Percentiles rank a stretch among this genome's conserved stretches.
Conservation (phyloP, 192 early-diverging fungal species). For the Podila epicladia region DNA sequence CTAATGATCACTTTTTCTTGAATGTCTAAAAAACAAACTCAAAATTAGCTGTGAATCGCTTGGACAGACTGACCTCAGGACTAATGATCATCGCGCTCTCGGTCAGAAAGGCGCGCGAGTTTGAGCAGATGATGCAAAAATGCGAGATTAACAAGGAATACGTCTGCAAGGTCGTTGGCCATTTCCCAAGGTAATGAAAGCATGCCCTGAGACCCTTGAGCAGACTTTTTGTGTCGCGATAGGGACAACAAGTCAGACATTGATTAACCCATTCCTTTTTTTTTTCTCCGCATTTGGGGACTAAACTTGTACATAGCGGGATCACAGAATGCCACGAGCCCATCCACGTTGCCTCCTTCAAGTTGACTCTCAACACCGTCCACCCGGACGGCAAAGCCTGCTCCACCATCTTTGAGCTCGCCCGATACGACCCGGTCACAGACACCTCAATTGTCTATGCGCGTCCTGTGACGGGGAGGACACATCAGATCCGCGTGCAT, state of each 20-base stretch:
- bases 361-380: slow-evolving; percentile 90
- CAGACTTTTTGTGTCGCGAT: no score
- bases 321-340: slow-evolving; percentile 80
- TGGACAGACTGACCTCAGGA: slow-evolving; percentile 96
- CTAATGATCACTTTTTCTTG: no score
- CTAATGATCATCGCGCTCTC: slow-evolving; percentile 82
- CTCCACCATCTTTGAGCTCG: slow-evolving; percentile 77
- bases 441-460: slow-evolving; percentile 80
- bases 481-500: slow-evolving; percentile 98
- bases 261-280: neutral
- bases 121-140: slow-evolving; percentile 72
- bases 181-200: slow-evolving; percentile 74
- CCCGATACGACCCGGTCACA: slow-evolving; percentile 65
- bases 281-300: neutral
- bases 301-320: slow-evolving; percentile 39
- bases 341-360: slow-evolving; percentile 85
- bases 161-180: slow-evolving; percentile 85
- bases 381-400: slow-evolving; percentile 85
- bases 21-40: no score
- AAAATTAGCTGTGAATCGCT: slow-evolving; percentile 78
- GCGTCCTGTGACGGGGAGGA: slow-evolving; percentile 89
- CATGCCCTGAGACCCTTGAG: neutral
- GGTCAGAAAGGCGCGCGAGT: slow-evolving; percentile 62
- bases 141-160: slow-evolving; percentile 89
- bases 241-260: no score